Conservation (phyloP, 108 stramenopile species). For the Stephanodiscus minutulus region DNA sequence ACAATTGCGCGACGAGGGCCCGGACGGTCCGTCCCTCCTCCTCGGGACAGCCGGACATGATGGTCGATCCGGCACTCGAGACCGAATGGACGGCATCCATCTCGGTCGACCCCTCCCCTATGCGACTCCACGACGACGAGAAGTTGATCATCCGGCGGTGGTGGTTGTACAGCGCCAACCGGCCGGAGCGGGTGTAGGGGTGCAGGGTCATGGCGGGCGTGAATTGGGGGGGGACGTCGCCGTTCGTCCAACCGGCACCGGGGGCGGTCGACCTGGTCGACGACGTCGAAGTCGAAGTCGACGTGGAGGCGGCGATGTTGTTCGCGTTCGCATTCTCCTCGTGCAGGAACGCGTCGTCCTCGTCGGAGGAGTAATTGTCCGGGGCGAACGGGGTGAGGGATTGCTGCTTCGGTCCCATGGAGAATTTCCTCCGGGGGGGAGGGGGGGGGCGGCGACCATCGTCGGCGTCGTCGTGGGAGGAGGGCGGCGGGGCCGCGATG, state of each 20-base stretch:
- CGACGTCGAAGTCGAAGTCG: not conserved
- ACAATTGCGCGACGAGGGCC: conserved; percentile 82
- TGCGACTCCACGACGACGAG: conserved; percentile 68
- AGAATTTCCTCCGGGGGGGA: conserved; percentile 4
- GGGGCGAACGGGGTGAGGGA: conserved; percentile 40
- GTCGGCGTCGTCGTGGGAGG: not conserved
- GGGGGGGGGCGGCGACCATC: not conserved
- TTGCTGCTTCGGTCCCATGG: conserved; percentile 33
- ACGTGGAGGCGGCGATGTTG: too few relatives aligned
- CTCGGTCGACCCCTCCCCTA: conserved; percentile 51
- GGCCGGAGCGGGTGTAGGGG: conserved; percentile 65
- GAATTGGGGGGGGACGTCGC: conserved; percentile 55
- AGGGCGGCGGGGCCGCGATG: not conserved
- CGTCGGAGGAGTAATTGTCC: conserved; percentile 40
- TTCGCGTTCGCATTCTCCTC: conserved; percentile 1
- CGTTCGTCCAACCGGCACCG: conserved; percentile 82
- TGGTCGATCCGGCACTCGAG: conserved; percentile 13
- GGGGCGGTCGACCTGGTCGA: conserved; percentile 24
- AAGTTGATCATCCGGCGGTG: conserved; percentile 85
- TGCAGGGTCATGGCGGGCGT: conserved; percentile 53
- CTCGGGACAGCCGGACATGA: conserved; percentile 33
- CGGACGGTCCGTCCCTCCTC: conserved; percentile 57
- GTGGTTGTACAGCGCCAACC: conserved; percentile 58
- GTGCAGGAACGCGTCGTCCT: conserved; percentile 36
- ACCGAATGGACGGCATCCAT: conserved; percentile 46